Evolutionary conservation across 2,329 filamentous ascomycete genomes (phyloP), one percentile per base, ranked within the genome.

Genomic region (Pestalotiopsis sp.): DNA sequence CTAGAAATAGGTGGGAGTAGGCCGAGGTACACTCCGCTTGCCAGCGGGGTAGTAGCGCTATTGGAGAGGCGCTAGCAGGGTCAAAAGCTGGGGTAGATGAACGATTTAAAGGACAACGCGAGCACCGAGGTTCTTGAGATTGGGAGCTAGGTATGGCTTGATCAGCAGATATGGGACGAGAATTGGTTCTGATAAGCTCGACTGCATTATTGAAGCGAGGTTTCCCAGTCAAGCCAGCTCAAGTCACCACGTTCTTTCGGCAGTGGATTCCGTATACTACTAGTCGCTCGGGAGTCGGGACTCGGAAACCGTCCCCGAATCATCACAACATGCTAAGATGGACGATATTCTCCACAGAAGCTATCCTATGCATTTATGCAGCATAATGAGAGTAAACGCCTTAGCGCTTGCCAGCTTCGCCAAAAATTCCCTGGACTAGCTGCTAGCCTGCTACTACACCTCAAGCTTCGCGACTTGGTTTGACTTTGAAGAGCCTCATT

Each of bases 21-120:
- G 49, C 68, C 68, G 68, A 69, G 68, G 68, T 69, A 64, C 56
- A 52, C 59, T 69, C 68, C 68, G 60, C 68, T 39, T 61, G 36
- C 57, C 60, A 67, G 65, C 64, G 64, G 65, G 58, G n/a, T 63
- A 60, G 59, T 45, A 41, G 68, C 41, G 67, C 64, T 61, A 60
- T 60, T 67, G 41, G 58, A 39, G 17, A 36, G 27, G 45, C 57
- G 38, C 68, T 69, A 69, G 64, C 49, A 64, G 68, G 68, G 56
- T 25, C 52, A 67, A 69, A 69, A 69, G 65, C 68, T 69, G 68
- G 68, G 68, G 68, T 57, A 69, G 25, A 57, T 27, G 57, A 36
- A 45, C 63, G 11, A 41, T 23, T 36, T 41, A 62, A 63, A 14
- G 52, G 27, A 20, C 59, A 20, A n/a, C 31, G 59, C n/a, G 27